Evolutionary conservation across 2,329 filamentous ascomycete species (phyloP).

Genomic region (Penicillium brevicompactum): DNA sequence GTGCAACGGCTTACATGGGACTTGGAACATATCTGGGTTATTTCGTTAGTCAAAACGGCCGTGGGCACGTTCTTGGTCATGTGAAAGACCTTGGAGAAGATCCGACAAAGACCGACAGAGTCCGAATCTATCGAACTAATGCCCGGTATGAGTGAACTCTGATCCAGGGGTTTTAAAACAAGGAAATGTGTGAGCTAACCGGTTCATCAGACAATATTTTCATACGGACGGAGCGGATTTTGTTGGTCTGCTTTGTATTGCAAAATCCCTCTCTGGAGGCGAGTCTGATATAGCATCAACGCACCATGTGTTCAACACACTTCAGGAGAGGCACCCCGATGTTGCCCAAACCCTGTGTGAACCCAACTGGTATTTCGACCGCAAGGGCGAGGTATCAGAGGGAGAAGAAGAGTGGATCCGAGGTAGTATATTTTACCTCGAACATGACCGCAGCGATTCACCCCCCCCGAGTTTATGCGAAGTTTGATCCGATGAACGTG

Average conservation of each 20-base stretch:
- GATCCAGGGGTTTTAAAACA: not conserved
- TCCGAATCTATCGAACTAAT: slow-evolving; percentile 84
- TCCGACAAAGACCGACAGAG: slow-evolving; percentile 74
- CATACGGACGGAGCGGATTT: slow-evolving; percentile 80
- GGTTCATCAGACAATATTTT: slow-evolving; percentile 67
- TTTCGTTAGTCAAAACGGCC: slow-evolving; percentile 79
- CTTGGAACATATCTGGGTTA: slow-evolving; percentile 80
- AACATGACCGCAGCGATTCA: slow-evolving; percentile 55
- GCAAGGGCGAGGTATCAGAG: slow-evolving; percentile 77
- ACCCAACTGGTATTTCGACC: slow-evolving; percentile 87
- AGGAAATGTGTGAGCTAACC: slow-evolving; percentile 1
- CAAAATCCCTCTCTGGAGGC: slow-evolving; percentile 75
- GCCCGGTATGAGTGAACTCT: slow-evolving; percentile 52
- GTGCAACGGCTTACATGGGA: slow-evolving; percentile 81
- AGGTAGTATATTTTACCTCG: slow-evolving; percentile 72
- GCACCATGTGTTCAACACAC: slow-evolving; percentile 76
- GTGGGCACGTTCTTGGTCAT: slow-evolving; percentile 80
- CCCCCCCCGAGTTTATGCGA: slow-evolving; percentile 70
- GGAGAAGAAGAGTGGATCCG: slow-evolving; percentile 74
- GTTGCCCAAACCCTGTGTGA: slow-evolving; percentile 71
- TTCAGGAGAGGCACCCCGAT: slow-evolving; percentile 73
- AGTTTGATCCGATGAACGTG: slow-evolving; percentile 74
- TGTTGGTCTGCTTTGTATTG: slow-evolving; percentile 77
- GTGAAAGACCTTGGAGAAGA: slow-evolving; percentile 85
- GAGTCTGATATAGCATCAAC: slow-evolving; percentile 77